These are phyloP conservation scores for Botrytis byssoidea DNA, from an alignment of 2,329 filamentous ascomycete species.

Conservation along the genomic window DNA sequence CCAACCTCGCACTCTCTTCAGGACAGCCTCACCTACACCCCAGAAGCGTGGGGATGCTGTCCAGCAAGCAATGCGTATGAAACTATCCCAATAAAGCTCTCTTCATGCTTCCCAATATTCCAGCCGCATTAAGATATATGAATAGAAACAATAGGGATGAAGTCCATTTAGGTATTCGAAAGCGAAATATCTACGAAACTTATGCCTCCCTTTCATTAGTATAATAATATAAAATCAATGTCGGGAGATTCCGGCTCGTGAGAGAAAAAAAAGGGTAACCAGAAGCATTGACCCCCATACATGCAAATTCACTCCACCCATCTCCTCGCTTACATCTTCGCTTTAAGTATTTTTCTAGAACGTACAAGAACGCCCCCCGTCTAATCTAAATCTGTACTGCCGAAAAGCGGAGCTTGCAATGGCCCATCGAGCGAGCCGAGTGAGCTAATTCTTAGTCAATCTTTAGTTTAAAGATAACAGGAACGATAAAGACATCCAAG, in stretches of 20 bases:
- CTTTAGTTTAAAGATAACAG: neutral
- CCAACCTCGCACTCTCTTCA: neutral
- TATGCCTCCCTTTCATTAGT: neutral
- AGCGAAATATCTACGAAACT: neutral
- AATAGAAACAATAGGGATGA: neutral
- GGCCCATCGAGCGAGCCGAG: neutral
- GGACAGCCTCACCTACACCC: neutral
- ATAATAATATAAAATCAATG: neutral
- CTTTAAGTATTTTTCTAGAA: constrained; percentile 8
- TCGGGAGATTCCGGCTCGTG: neutral
- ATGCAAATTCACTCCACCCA: neutral
- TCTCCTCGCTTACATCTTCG: neutral
- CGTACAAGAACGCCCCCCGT: neutral
- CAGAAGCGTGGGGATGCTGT: neutral
- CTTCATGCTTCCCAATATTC: neutral
- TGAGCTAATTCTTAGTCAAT: constrained; percentile 1
- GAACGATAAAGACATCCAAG: neutral
- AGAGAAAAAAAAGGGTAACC: neutral
- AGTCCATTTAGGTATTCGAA: neutral
- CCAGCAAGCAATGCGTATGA: neutral
- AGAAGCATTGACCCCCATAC: constrained; percentile 1
- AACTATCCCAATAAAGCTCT: neutral
- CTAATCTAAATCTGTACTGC: constrained; percentile 2
- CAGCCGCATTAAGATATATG: neutral
- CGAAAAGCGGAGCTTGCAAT: constrained; percentile 4